Percentiles rank a stretch among this genome's conserved stretches.
Evolutionary conservation across 2,329 filamentous ascomycete genomes (phyloP).

Genomic region (Ascochyta koolunga): DNA sequence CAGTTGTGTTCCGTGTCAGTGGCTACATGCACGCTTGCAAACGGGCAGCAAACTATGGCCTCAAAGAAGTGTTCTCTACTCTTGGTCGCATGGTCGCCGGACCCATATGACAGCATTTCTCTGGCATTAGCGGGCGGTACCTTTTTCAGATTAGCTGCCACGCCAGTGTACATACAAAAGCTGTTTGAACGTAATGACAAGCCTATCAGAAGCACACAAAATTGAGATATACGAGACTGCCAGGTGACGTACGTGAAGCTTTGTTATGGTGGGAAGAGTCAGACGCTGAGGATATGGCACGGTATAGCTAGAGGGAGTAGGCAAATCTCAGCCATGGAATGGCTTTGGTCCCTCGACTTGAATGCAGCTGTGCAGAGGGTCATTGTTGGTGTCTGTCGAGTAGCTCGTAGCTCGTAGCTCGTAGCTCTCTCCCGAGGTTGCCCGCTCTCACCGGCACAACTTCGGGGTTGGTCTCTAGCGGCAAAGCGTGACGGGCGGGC

Average conservation of each 20-base stretch:
- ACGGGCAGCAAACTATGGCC: conserved; percentile 10
- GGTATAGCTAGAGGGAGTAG: too few relatives aligned
- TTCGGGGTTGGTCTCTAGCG: conserved; percentile 10
- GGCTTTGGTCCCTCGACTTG: background rate
- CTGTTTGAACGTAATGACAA: conserved; percentile 6
- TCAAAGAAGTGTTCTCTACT: conserved; percentile 3
- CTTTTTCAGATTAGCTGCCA: background rate
- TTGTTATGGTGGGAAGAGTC: too few relatives aligned
- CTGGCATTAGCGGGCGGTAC: conserved; percentile 20
- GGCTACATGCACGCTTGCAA: conserved; percentile 11
- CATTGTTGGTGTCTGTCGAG: too few relatives aligned
- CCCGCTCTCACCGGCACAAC: conserved; percentile 1
- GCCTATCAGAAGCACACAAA: background rate
- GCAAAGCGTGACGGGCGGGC: conserved; percentile 16
- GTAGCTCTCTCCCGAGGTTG: conserved; percentile 5
- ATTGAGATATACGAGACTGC: background rate
- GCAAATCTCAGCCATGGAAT: too few relatives aligned
- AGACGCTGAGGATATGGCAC: too few relatives aligned
- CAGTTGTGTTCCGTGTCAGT: background rate
- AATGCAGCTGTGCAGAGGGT: too few relatives aligned
- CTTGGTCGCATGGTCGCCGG: background rate
- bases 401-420: too few relatives aligned
- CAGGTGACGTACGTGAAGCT: too few relatives aligned
- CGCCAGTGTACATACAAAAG: conserved; percentile 7
- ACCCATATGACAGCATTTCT: conserved; percentile 5